Percentiles rank a stretch among this genome's conserved stretches.
Conservation (phyloP, 2,329 filamentous ascomycete genomes). For the Aspergillus thermomutatus region DNA sequence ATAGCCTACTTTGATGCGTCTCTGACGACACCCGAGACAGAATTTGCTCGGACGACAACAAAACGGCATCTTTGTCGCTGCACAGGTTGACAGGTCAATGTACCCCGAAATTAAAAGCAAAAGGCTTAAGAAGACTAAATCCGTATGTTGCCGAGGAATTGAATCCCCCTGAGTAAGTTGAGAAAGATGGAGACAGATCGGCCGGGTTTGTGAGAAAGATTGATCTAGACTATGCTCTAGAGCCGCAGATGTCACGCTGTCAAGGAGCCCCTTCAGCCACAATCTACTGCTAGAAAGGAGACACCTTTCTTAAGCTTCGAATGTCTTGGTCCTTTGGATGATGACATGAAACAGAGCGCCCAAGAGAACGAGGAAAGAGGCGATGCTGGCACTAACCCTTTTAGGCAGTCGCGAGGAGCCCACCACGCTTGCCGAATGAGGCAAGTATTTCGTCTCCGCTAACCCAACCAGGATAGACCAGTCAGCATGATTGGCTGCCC, state of each 20-base stretch:
- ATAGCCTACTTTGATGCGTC: constrained; percentile 22
- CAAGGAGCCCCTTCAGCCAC: background rate
- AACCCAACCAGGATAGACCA: too few species aligned
- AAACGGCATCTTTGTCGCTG: constrained; percentile 18
- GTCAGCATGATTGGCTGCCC: too few species aligned
- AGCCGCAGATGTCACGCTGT: background rate
- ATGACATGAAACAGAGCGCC: background rate
- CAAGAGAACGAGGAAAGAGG: background rate
- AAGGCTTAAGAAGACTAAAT: background rate
- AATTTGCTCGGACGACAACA: constrained; percentile 23
- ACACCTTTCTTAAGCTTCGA: background rate
- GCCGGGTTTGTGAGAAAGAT: background rate
- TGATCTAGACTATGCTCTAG: background rate
- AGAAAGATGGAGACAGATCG: background rate
- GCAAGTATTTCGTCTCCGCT: too few species aligned
- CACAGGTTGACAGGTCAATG: background rate
- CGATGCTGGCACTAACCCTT: background rate
- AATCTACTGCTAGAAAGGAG: too few species aligned
- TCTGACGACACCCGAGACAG: constrained; percentile 22
- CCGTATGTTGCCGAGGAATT: too few species aligned
- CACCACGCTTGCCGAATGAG: too few species aligned
- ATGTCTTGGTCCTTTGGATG: background rate
- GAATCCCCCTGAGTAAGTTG: background rate
- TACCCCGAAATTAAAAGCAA: too few species aligned
- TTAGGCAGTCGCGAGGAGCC: background rate